A percentile compares a stretch with the other conserved stretches of the same genome.
These are phyloP conservation scores for Heliamphora exappendiculata DNA, from an alignment of 148 eudicot species.

Conservation along the genomic window DNA sequence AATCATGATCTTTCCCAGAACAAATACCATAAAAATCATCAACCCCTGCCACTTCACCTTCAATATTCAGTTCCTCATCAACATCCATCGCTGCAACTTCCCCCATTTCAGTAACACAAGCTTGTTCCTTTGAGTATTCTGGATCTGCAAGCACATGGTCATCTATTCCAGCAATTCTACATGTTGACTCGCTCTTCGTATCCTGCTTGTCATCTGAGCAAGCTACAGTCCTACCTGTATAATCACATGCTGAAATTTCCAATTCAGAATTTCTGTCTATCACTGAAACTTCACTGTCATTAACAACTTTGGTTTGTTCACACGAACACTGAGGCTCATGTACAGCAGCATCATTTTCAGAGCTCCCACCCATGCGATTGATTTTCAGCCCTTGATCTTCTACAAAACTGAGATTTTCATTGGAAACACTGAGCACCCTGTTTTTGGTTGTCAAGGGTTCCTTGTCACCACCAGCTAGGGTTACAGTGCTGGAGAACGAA, in stretches of 20 bases:
- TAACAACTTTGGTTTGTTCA: constrained; percentile 11
- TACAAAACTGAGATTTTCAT: background rate
- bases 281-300: background rate
- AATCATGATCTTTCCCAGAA: background rate
- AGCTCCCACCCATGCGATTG: background rate
- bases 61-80: constrained; percentile 18
- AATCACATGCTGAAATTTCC: constrained; percentile 9
- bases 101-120: constrained; percentile 13
- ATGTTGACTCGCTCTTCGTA: background rate
- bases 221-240: background rate
- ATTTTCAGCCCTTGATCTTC: constrained; percentile 10
- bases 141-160: constrained; percentile 1
- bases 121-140: constrained; percentile 11
- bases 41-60: constrained; percentile 13
- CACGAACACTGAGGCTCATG: background rate
- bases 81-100: constrained; percentile 10
- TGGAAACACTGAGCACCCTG: background rate
- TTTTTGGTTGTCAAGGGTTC: background rate
- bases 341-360: constrained; percentile 2
- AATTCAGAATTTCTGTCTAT: constrained; percentile 1
- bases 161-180: constrained; percentile 7
- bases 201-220: constrained; percentile 3
- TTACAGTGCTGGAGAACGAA: background rate
- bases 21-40: background rate
- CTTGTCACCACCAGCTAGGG: background rate